Evolutionary conservation across 202 grass and related monocot genomes (phyloP), one percentile per base, ranked within the genome.

Genomic region (Cymbopogon flexuosus): DNA sequence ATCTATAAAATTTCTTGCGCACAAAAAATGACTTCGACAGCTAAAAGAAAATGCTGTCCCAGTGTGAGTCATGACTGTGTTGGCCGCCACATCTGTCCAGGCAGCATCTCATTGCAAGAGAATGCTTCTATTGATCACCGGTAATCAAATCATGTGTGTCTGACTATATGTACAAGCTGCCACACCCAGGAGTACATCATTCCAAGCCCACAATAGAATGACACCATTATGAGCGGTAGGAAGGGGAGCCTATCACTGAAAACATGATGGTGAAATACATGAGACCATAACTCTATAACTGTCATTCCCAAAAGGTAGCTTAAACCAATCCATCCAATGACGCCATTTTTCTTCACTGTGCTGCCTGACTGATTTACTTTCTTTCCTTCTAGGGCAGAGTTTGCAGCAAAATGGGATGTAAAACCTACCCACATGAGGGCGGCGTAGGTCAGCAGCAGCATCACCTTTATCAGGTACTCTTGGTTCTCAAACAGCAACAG

Each of bases 151-250:
- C 80, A 97, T n/a, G 86, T 91, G 72, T 86, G 36, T 51, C 39
- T 86, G 27, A 91, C 22, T 70, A 92, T 92, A 80, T 67, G 74
- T 34, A 72, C 78, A 18, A 97, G 88, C 67, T 97, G 94, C 91
- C 94, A 97, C 54, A 85, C 19, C 94, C 91, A 97, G 1, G 94
- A 94, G 58, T 92, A 97, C 60, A 97, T 88, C 92, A 97, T 92
- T 62, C 94, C 91, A 2, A 92, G 10, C 7, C 78, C 89, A 87
- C 87, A 94, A 57, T 89, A 92, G 3, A 87, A 34, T 40, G 91
- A 94, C 45, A 91, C 76, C 72, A 98, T 78, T 65, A 97, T 91
- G 36, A 97, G 88, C 54, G 92, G 92, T 43, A 97, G 75, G 86
- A 97, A 97, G 46, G 94, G 92, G 80, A 97, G 69, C 63, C 78